Percentiles rank a stretch among this genome's conserved stretches.
Evolutionary conservation across 768 basidiomycete species (phyloP).

Genomic region (Tulasnella sp.): DNA sequence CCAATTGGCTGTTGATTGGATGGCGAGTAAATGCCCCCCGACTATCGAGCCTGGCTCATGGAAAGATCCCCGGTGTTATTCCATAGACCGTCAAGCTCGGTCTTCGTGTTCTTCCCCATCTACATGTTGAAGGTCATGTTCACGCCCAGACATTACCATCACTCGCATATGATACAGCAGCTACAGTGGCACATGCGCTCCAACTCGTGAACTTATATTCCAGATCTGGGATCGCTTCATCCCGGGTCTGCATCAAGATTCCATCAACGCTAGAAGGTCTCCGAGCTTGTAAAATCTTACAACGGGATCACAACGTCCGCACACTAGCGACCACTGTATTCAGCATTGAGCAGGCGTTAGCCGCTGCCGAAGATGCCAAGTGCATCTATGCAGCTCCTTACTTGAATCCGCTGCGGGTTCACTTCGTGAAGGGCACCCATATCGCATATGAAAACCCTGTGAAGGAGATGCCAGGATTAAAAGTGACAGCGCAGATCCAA

Average conservation of each 20-base stretch:
- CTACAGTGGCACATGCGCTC: conserved; percentile 20
- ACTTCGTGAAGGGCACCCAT: conserved; percentile 17
- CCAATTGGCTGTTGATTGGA: conserved; percentile 20
- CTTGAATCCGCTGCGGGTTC: conserved; percentile 20
- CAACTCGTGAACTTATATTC: conserved; percentile 18
- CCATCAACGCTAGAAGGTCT: conserved; percentile 21
- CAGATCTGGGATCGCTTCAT: conserved; percentile 11
- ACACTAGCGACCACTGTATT: conserved; percentile 22
- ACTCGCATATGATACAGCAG: conserved; percentile 10
- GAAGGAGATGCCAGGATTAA: conserved; percentile 18
- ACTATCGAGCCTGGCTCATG: neutral
- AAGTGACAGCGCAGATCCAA: conserved; percentile 18
- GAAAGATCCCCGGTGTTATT: neutral
- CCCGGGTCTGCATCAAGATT: conserved; percentile 23
- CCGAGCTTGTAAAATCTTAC: conserved; percentile 18
- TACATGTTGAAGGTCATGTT: conserved; percentile 6
- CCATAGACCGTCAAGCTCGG: conserved; percentile 19
- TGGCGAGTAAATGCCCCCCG: conserved; percentile 9
- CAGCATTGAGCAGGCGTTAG: conserved; percentile 19
- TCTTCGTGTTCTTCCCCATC: conserved; percentile 11
- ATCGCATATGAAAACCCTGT: conserved; percentile 14
- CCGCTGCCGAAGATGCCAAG: conserved; percentile 19
- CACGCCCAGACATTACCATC: conserved; percentile 19
- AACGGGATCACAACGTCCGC: conserved; percentile 17
- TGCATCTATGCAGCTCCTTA: conserved; percentile 20